Evolutionary conservation across 2,329 filamentous ascomycete genomes (phyloP).

Genomic region (Calonectria honghensis): DNA sequence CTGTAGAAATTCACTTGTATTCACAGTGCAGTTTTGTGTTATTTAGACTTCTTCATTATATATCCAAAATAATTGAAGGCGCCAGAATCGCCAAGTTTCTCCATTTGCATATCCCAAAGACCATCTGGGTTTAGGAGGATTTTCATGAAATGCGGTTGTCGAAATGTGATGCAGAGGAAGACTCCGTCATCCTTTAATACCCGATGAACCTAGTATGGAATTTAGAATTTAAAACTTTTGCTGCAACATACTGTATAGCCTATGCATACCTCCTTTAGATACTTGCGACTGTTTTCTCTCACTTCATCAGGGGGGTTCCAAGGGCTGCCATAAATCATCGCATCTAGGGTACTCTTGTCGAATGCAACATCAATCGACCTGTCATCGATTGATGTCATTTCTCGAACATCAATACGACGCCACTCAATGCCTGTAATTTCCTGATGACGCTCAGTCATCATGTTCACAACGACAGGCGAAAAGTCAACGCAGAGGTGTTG

Average conservation of each 20-base stretch:
- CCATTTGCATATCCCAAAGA: conserved; percentile 66
- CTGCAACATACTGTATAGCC: background rate
- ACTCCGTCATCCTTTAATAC: conserved; percentile 68
- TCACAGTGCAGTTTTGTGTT: background rate
- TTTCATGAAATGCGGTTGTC: conserved; percentile 73
- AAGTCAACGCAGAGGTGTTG: conserved; percentile 75
- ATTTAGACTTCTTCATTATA: background rate
- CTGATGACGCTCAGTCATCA: conserved; percentile 59
- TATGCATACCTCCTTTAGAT: conserved; percentile 67
- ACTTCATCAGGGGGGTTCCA: conserved; percentile 72
- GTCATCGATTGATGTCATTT: conserved; percentile 65
- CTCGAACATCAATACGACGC: conserved; percentile 70
- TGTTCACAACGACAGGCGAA: conserved; percentile 66
- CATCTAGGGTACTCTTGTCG: conserved; percentile 74
- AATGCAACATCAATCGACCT: conserved; percentile 73
- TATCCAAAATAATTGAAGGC: conserved; percentile 71
- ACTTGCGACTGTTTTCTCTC: conserved; percentile 66
- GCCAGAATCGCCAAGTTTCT: conserved; percentile 62
- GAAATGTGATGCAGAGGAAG: conserved; percentile 73
- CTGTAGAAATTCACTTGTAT: background rate
- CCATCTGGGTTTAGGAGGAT: conserved; percentile 65
- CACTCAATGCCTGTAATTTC: conserved; percentile 67
- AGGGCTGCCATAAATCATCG: conserved; percentile 72
- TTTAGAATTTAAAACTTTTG: background rate
- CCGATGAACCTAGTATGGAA: conserved; percentile 57